Base-by-base conservation (phyloP, 352 stramenopile species). In the Chrysophaeum taylorii region DNA sequence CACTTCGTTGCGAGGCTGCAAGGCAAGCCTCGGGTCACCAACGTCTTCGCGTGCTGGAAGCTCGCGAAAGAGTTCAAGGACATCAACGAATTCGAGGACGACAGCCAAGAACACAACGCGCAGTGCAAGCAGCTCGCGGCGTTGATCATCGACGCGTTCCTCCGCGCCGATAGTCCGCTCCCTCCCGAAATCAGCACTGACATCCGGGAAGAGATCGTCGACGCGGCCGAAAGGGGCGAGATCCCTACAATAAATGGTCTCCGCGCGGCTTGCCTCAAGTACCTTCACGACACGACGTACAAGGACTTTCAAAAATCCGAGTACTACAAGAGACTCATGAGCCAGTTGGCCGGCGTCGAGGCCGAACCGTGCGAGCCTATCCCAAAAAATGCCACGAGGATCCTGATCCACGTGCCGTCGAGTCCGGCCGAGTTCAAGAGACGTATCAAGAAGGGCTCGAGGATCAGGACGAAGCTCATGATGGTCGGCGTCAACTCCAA, bases 31-130 rank as follows among this genome's bases (percentile, higher is more conserved):
- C n/a, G n/a, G n/a, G 33, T 31, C 18, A 5, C 25, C 18, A n/a
- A 9, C 52, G n/a, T 63, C 52, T 63, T 63, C 52, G n/a, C 7
- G 9, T 63, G 52, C 33, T 63, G 52, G 52, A 7, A n/a, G 25
- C 52, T 63, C 52, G 5, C 18, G 18, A 60, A 31, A 21, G 48
- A 60, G 25, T 31, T 33, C 48, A 60, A 60, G 48, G 48, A 60
- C 48, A 25, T 25, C 18, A 9, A n/a, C 18, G 48, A 60, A 21
- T 60, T 23, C 25, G 39, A 45, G 39, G 39, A 45, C 39, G 39
- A 45, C 39, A 21, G 39, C 12, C 39, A 12, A 21, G 39, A 21
- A 12, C 39, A 45, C 39, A 12, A 45, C 12, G 48, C 25, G 9
- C 48, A n/a, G 5, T 23, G n/a, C 18, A 60, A 60, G 48, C 5